Conservation (phyloP, 2,329 filamentous ascomycete species). For the Sporothrix variecibatus region DNA sequence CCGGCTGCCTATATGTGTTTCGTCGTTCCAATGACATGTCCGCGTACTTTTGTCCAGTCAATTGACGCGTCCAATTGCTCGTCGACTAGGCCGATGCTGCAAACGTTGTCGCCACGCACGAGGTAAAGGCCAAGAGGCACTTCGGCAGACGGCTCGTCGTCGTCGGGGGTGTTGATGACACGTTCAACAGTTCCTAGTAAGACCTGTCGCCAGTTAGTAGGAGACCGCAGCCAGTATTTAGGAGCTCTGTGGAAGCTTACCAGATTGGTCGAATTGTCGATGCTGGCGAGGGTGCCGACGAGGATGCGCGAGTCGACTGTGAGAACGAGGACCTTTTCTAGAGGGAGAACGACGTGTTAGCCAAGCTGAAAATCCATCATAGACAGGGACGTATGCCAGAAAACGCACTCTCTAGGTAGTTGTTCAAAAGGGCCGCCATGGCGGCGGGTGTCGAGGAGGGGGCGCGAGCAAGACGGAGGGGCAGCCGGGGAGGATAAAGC, state of each 20-base stretch:
- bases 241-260: conserved; percentile 41
- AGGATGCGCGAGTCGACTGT: conserved; percentile 90
- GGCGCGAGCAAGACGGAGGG: conserved; percentile 21
- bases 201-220: conserved; percentile 53
- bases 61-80: conserved; percentile 87
- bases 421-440: conserved; percentile 36
- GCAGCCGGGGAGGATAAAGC: not conserved
- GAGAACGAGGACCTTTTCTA: conserved; percentile 89
- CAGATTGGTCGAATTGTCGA: conserved; percentile 90
- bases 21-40: conserved; percentile 77
- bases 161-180: conserved; percentile 83
- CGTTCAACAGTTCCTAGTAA: conserved; percentile 82
- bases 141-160: conserved; percentile 76
- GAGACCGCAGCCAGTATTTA: too few species aligned
- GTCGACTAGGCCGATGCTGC: conserved; percentile 84
- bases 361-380: not conserved
- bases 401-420: conserved; percentile 39
- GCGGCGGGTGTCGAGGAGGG: conserved; percentile 21
- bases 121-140: conserved; percentile 87
- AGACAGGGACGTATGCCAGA: not conserved
- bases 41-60: conserved; percentile 88
- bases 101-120: conserved; percentile 92
- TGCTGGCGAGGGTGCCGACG: conserved; percentile 78
- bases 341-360: not conserved
- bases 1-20: conserved; percentile 62